Base-by-base conservation (phyloP, 2,329 filamentous ascomycete genomes). In the Paraconiothyrium brasiliense region DNA sequence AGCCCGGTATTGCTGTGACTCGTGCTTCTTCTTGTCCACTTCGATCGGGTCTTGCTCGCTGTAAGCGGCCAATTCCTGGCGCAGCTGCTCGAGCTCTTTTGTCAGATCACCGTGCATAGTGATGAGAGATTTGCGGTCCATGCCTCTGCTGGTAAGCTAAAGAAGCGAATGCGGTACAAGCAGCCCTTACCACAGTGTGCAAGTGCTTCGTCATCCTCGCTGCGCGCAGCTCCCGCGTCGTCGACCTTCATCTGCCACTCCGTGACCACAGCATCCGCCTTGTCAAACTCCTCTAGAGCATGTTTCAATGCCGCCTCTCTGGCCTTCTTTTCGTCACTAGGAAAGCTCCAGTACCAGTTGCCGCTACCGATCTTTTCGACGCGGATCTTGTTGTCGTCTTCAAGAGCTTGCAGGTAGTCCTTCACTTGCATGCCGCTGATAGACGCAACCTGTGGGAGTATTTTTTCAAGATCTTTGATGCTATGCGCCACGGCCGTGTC, bases 321-420 rank as follows among this genome's bases (percentile, higher is more conserved):
- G 20, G 77, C 74, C 51, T 82, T 84, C 71, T 81, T 84, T 70
- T 86, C 86, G 57, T 90, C 87, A 32, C 83, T 86, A 20, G 78
- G 81, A 72, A 90, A 91, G 65, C 83, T 85, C 89, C 89, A 91
- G 78, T 90, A 91, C 89, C 89, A 91, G 74, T 91, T 91, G 32
- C 87, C 88, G 65, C 84, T 89, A 47, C 89, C 89, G 68, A 91
- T 91, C 76, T 90, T 91, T 79, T 91, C 89, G 32, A 89, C 85
- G 20, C 84, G 84, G 63, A 91, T 85, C 68, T 85, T 83, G 68
- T 82, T 82, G 59, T 91, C 89, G 69, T 90, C 87, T 9, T 82
- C 79, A 22, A 91, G 82, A 4, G 83, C 80, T 72, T 89, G 87
- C 20, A 91, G 79, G 71, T 88, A 89, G 69, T 91, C 89, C 76